phyloP scores from a whole-genome alignment of 106 monocot genomes.

The Allium cepa region DNA sequence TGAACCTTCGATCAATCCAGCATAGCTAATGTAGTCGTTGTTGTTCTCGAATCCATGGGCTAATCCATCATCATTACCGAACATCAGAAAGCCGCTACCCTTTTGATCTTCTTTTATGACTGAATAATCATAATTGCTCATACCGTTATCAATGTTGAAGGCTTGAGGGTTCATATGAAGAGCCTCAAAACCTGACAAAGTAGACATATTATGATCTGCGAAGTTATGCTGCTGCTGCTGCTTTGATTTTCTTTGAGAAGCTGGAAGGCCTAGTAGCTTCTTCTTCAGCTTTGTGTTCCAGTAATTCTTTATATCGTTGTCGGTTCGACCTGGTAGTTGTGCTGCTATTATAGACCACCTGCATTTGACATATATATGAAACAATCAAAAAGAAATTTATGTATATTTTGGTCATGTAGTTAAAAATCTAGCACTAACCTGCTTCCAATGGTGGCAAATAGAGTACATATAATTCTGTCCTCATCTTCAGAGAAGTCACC shows the following conservation, averaged over 20 bases:
- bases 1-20: slow-evolving; percentile 2
- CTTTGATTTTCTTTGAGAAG: slow-evolving; percentile 11
- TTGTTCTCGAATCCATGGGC: slow-evolving; percentile 1
- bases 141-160: no score
- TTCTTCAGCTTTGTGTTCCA: slow-evolving; percentile 49
- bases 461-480: slow-evolving; percentile 32
- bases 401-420: not conserved
- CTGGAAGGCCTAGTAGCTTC: slow-evolving; percentile 26
- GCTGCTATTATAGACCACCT: slow-evolving; percentile 41
- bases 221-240: slow-evolving; percentile 9
- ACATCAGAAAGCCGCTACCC: not conserved
- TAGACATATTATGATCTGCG: not conserved
- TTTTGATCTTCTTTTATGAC: not conserved
- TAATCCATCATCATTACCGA: not conserved
- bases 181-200: not conserved
- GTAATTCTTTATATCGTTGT: slow-evolving; percentile 47
- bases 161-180: not conserved
- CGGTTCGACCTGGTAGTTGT: slow-evolving; percentile 31
- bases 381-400: not conserved
- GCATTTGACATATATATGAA: not conserved
- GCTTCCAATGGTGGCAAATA: slow-evolving; percentile 39
- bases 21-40: slow-evolving; percentile 1
- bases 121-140: no score
- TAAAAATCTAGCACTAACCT: slow-evolving; percentile 3
- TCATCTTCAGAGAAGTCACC: slow-evolving; percentile 36